A percentile compares a stretch with the other conserved stretches of the same genome.
Conservation (phyloP, 805 yeast genomes). For the Ascoidea asiatica region DNA sequence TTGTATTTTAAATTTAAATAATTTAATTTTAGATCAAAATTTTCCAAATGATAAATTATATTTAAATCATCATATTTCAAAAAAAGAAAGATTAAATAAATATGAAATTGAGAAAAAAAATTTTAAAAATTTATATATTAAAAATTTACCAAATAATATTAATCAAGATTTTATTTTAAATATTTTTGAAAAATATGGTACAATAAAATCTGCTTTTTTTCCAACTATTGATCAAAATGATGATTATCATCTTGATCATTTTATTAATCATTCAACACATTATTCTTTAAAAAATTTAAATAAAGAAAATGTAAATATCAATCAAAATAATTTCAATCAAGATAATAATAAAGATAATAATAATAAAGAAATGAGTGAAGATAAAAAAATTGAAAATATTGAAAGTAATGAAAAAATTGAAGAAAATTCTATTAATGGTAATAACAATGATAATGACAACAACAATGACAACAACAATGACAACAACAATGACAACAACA, state of each 20-base stretch:
- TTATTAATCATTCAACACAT: no score
- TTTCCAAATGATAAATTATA: conserved; percentile 22
- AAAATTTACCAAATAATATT: conserved; percentile 28
- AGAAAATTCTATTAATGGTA: no score
- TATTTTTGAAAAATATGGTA: conserved; percentile 32
- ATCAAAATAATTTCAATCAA: no score
- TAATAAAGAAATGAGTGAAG: no score
- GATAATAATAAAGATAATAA: no score
- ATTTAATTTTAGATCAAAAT: conserved; percentile 18
- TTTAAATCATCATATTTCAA: conserved; percentile 53
- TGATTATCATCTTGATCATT: no score
- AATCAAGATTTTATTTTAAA: conserved; percentile 24
- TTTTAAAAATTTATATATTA: conserved; percentile 40
- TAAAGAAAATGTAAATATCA: no score
- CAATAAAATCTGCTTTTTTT: conserved; percentile 35
- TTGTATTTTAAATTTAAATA: conserved; percentile 46
- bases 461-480: conserved; percentile 9
- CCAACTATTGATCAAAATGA: conserved; percentile 27
- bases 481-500: conserved; percentile 4
- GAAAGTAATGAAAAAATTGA: conserved; percentile 1
- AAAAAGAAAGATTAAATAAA: conserved; percentile 41
- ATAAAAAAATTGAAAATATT: conserved; percentile 1
- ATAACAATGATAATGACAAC: conserved; percentile 1
- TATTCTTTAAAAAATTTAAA: no score
- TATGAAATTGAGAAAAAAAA: conserved; percentile 31